These are phyloP conservation scores for Phytophthora uliginosa DNA, from an alignment of 352 stramenopile genomes.

Conservation along the genomic window DNA sequence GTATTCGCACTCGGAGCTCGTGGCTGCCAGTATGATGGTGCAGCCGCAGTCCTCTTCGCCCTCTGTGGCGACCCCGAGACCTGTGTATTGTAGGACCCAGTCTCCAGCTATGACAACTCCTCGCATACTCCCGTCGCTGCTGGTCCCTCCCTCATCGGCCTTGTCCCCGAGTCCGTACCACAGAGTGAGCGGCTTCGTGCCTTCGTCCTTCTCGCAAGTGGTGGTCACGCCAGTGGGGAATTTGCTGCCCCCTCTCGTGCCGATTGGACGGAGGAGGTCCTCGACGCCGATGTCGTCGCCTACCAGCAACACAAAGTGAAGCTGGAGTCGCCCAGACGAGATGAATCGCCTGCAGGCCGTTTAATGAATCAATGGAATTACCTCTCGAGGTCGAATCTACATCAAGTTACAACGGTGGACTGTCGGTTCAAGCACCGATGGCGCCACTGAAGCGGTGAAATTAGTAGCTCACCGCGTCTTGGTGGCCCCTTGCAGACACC, in stretches of 20 bases:
- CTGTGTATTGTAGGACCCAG: conserved; percentile 16
- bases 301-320: conserved; percentile 25
- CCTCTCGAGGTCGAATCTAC: background rate
- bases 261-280: conserved; percentile 15
- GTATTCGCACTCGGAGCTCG: conserved; percentile 47
- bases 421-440: background rate
- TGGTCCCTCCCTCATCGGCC: conserved; percentile 15
- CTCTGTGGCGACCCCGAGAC: background rate
- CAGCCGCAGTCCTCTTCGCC: conserved; percentile 17
- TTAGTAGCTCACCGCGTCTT: conserved; percentile 1
- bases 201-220: conserved; percentile 16
- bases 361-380: conserved; percentile 17
- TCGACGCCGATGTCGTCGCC: conserved; percentile 16
- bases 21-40: conserved; percentile 40
- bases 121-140: conserved; percentile 33
- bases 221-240: conserved; percentile 9
- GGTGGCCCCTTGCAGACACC: background rate
- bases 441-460: background rate
- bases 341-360: conserved; percentile 15
- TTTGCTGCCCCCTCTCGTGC: conserved; percentile 29
- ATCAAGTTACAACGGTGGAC: background rate
- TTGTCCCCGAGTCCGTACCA: conserved; percentile 15
- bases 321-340: conserved; percentile 4
- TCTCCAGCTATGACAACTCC: conserved; percentile 10
- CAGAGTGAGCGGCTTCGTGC: conserved; percentile 6